phyloP scores from a whole-genome alignment of 495 filamentous ascomycete species.

The Jackrogersella minutella region DNA sequence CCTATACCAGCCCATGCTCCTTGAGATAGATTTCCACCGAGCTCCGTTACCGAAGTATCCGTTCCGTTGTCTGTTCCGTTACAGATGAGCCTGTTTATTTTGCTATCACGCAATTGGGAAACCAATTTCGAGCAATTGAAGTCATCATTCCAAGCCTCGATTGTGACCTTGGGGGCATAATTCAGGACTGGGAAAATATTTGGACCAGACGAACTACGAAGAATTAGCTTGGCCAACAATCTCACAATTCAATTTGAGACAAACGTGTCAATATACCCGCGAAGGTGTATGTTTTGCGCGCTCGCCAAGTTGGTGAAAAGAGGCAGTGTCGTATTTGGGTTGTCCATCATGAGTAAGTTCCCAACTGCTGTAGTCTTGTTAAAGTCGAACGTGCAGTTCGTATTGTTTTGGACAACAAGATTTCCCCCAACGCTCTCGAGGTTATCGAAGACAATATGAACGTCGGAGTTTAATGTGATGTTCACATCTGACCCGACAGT shows the following conservation, averaged over 20 bases:
- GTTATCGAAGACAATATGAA: neutral
- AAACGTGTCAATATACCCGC: conserved; percentile 16
- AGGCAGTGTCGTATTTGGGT: neutral
- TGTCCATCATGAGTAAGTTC: conserved; percentile 1
- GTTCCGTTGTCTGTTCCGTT: conserved; percentile 13
- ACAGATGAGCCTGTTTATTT: conserved; percentile 8
- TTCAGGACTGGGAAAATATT: conserved; percentile 13
- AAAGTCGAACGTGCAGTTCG: conserved; percentile 12
- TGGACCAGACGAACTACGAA: neutral
- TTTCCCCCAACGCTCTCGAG: neutral
- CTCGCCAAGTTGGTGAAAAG: neutral
- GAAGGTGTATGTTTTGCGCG: conserved; percentile 7
- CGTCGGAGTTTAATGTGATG: neutral
- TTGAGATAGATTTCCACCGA: neutral
- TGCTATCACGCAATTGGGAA: neutral
- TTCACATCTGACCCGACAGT: neutral
- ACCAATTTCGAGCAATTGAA: conserved; percentile 19
- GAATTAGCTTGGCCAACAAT: neutral
- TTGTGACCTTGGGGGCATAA: neutral
- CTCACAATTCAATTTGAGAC: neutral
- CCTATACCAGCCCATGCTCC: conserved; percentile 18
- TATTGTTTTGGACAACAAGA: conserved; percentile 10
- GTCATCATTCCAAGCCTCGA: conserved; percentile 14
- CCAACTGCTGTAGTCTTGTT: neutral
- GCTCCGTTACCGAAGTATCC: neutral